Percentiles rank a stretch among this genome's conserved stretches.
Conservation (phyloP, 805 yeast species). For the Pachysolen tannophilus region DNA sequence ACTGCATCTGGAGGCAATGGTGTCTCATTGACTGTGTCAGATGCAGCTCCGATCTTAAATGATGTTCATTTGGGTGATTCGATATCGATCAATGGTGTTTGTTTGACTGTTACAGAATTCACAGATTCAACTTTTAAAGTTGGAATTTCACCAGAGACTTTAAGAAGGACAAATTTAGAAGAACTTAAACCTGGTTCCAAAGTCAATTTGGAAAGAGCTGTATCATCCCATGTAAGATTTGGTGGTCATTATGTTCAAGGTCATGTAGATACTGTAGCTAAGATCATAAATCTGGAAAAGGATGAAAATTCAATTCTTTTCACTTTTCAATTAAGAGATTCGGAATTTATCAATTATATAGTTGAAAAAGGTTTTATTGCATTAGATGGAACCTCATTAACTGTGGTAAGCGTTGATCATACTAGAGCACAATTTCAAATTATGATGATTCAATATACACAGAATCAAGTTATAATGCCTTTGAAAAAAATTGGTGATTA, state of each 20-base stretch:
- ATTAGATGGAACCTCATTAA: conserved; percentile 88
- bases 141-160: conserved; percentile 89
- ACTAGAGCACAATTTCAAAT: conserved; percentile 54
- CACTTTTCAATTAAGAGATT: conserved; percentile 65
- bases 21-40: conserved; percentile 56
- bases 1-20: conserved; percentile 63
- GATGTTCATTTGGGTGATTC: conserved; percentile 95
- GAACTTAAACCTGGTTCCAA: conserved; percentile 43
- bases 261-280: conserved; percentile 87
- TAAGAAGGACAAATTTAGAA: conserved; percentile 73
- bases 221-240: conserved; percentile 66
- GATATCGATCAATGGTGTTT: conserved; percentile 81
- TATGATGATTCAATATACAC: conserved; percentile 90
- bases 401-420: conserved; percentile 75
- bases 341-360: conserved; percentile 56
- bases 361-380: conserved; percentile 95
- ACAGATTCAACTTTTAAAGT: conserved; percentile 58
- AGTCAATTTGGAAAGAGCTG: conserved; percentile 91
- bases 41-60: conserved; percentile 51
- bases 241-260: conserved; percentile 99
- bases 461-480: conserved; percentile 70
- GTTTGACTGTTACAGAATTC: conserved; percentile 89
- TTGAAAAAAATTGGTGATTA: conserved; percentile 48
- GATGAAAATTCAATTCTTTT: conserved; percentile 76
- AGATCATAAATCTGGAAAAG: conserved; percentile 38